Conservation (phyloP, 192 early-diverging fungal species). For the Coemansia sp. region DNA sequence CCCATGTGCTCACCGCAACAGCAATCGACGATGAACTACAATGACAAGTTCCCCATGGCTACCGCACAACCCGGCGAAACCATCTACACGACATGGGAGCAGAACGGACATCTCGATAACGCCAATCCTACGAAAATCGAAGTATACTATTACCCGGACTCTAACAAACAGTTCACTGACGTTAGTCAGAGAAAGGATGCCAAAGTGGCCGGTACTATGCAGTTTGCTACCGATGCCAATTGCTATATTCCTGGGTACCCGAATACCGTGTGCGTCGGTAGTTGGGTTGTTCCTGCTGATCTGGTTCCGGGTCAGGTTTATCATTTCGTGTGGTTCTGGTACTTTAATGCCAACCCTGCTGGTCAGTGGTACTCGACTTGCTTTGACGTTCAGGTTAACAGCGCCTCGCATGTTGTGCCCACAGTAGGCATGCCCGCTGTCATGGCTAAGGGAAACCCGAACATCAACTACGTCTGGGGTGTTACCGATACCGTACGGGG, state of each 20-base stretch:
- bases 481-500: constrained; percentile 15
- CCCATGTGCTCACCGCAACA: constrained; percentile 56
- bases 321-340: constrained; percentile 65
- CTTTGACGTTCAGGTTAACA: constrained; percentile 56
- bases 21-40: constrained; percentile 36
- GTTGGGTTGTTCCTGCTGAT: constrained; percentile 55
- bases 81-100: constrained; percentile 57
- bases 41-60: constrained; percentile 52
- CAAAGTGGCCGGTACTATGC: constrained; percentile 40
- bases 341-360: constrained; percentile 61
- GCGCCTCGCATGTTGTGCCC: constrained; percentile 24
- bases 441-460: constrained; percentile 21
- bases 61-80: constrained; percentile 56
- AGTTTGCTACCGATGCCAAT: constrained; percentile 54
- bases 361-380: constrained; percentile 67
- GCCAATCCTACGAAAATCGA: constrained; percentile 43
- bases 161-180: constrained; percentile 26
- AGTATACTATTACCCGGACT: constrained; percentile 42
- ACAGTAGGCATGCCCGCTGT: constrained; percentile 13
- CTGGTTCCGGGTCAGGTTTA: constrained; percentile 54
- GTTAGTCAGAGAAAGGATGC: constrained; percentile 35
- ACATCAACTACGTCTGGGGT: constrained; percentile 27
- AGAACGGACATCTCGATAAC: constrained; percentile 61
- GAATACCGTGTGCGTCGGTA: constrained; percentile 58
- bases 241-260: constrained; percentile 46